phyloP scores from a whole-genome alignment of 2,329 filamentous ascomycete genomes.

The Fusarium caatingaense region DNA sequence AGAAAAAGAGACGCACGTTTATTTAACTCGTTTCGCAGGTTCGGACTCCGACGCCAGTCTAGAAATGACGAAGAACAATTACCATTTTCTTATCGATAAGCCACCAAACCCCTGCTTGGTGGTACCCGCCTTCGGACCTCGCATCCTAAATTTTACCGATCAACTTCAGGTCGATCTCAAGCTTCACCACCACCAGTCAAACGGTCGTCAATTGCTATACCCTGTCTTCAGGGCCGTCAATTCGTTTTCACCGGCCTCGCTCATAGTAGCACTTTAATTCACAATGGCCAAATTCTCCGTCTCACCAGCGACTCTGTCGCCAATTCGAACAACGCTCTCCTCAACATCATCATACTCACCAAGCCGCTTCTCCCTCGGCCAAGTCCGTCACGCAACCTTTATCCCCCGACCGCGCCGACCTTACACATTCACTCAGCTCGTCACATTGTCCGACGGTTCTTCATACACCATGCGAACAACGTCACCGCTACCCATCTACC shows the following conservation, averaged over 20 bases:
- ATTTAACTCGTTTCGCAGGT: constrained; percentile 12
- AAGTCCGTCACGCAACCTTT: constrained; percentile 85
- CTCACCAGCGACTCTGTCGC: constrained; percentile 46
- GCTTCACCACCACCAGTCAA: constrained; percentile 20
- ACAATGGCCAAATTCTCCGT: constrained; percentile 48
- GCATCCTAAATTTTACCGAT: constrained; percentile 48
- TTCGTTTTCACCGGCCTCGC: constrained; percentile 16
- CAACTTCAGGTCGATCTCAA: constrained; percentile 27
- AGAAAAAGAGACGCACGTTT: neutral
- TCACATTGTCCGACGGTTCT: constrained; percentile 91
- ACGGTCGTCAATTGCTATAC: constrained; percentile 23
- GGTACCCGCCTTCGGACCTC: constrained; percentile 31
- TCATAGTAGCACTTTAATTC: neutral
- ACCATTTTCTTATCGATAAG: constrained; percentile 47
- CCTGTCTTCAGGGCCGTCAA: constrained; percentile 22
- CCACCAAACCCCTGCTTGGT: constrained; percentile 13
- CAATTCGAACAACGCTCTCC: constrained; percentile 47
- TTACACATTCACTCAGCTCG: constrained; percentile 96
- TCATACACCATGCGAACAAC: constrained; percentile 85
- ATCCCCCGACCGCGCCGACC: constrained; percentile 89
- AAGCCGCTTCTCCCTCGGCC: constrained; percentile 54
- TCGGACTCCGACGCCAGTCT: constrained; percentile 12
- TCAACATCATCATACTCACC: constrained; percentile 41
- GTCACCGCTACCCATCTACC: constrained; percentile 71
- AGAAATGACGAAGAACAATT: constrained; percentile 34